These are phyloP conservation scores for Candida maesae DNA, from an alignment of 805 yeast genomes.

Conservation along the genomic window DNA sequence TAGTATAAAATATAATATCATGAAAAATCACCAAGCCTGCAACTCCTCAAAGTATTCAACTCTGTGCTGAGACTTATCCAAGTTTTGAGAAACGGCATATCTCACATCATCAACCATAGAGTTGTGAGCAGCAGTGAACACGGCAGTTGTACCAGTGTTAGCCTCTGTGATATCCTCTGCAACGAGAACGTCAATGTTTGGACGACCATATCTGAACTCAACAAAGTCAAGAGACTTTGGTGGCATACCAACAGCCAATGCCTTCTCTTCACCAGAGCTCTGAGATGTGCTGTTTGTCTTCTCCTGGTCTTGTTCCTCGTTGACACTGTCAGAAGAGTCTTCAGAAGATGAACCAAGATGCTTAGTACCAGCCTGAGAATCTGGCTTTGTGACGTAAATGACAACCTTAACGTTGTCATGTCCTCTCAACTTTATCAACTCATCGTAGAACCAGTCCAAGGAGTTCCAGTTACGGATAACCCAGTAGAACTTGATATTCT, in stretches of 20 bases:
- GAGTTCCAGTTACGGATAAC: constrained; percentile 51
- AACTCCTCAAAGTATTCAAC: constrained; percentile 56
- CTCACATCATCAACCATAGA: constrained; percentile 51
- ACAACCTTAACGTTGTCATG: constrained; percentile 14
- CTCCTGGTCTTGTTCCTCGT: constrained; percentile 1
- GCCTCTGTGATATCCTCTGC: constrained; percentile 35
- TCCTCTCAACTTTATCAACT: constrained; percentile 33
- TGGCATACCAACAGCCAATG: constrained; percentile 1
- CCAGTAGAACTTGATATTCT: constrained; percentile 57
- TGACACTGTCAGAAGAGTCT: not conserved
- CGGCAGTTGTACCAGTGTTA: constrained; percentile 37
- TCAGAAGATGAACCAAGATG: constrained; percentile 8
- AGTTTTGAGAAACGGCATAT: constrained; percentile 35
- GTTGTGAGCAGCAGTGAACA: constrained; percentile 55
- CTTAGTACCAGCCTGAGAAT: constrained; percentile 12
- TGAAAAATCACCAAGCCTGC: constrained; percentile 54
- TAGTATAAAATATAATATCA: too few species aligned
- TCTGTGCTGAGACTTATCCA: constrained; percentile 32
- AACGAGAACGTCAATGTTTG: constrained; percentile 37
- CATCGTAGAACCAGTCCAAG: constrained; percentile 47
- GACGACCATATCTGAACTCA: constrained; percentile 43
- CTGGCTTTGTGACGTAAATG: constrained; percentile 23
- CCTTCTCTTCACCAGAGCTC: not conserved
- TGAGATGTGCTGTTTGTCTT: too few species aligned
- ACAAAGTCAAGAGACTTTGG: constrained; percentile 26